Conservation (phyloP, 257 asterid species). For the Prunella vulgaris region DNA sequence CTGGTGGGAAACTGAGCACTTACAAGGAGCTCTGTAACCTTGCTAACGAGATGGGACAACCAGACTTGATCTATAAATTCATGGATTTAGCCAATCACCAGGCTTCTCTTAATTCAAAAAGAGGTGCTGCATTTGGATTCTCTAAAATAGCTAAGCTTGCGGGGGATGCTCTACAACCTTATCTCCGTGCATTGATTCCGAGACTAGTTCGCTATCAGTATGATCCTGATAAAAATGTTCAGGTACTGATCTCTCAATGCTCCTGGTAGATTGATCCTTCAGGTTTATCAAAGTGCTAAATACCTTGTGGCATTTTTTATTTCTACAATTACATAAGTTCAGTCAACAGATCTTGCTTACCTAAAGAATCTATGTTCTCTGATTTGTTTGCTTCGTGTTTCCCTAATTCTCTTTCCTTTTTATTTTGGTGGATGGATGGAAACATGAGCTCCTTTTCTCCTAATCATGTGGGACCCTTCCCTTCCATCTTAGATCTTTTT, state of each 20-base stretch:
- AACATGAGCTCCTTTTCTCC: slow-evolving; percentile 8
- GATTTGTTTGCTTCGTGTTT: not conserved
- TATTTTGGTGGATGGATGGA: slow-evolving; percentile 13
- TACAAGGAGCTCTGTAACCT: slow-evolving; percentile 95
- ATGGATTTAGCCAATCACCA: slow-evolving; percentile 98
- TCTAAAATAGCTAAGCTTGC: slow-evolving; percentile 98
- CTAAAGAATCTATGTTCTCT: not conserved
- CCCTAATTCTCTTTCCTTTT: slow-evolving; percentile 11
- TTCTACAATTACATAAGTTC: not conserved
- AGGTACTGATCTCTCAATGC: slow-evolving; percentile 45
- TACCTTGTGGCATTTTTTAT: not conserved
- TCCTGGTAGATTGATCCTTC: slow-evolving; percentile 14
- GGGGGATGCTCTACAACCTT: slow-evolving; percentile 91
- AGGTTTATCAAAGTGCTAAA: slow-evolving; percentile 3
- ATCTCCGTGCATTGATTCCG: slow-evolving; percentile 77
- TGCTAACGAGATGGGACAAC: slow-evolving; percentile 99
- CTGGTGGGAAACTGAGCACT: slow-evolving; percentile 92
- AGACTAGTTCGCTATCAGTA: slow-evolving; percentile 93
- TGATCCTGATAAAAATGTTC: slow-evolving; percentile 98
- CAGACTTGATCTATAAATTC: slow-evolving; percentile 91
- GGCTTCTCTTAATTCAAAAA: slow-evolving; percentile 87
- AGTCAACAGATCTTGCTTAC: slow-evolving; percentile 1
- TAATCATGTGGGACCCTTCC: not conserved
- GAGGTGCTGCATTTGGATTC: slow-evolving; percentile 99
- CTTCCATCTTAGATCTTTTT: slow-evolving; percentile 13